Base-by-base conservation (phyloP, 225 moss, liverwort and hornwort genomes). In the Asterella californica region DNA sequence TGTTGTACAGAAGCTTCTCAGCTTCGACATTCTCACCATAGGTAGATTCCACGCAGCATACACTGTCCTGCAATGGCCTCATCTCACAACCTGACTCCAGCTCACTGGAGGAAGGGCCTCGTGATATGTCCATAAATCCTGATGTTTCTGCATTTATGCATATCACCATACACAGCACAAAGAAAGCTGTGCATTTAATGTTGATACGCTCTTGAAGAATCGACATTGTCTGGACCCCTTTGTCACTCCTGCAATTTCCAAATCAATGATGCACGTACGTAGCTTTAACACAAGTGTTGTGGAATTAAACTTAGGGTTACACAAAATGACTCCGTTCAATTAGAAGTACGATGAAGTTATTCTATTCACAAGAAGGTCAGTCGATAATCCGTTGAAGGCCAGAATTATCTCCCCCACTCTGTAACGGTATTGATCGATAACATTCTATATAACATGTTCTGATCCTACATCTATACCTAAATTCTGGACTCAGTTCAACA, bases 41-140 rank as follows among this genome's bases (percentile, higher is more conserved):
- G 45, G 86, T 87, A 30, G 86, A 81, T 30, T 77, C 83, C 27
- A 83, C 52, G 54, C 86, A 86, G 75, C 86, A 86, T 0, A 87
- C 0, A 62, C 66, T 77, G 36, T 87, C 86, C 49, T 81, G 53
- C 33, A 83, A 61, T 34, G 32, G 36, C n/a, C 70, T 79, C 36
- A 84, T 76, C 65, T 81, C 81, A 49, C 86, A 87, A 25, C 79
- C 74, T 15, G 86, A 72, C 59, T 83, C 81, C 4, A 84, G 79
- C 60, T 76, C 76, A 32, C 61, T 63, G 32, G 36, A 29, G 27
- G 53, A 32, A 6, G 30, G 62, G 22, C 59, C 61, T 15, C 34
- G 59, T n/a, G 59, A 2, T n/a, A 3, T 17, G 22, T 59, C 59
- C 22, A 36, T 6, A 38, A 60, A 42, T n/a, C 36, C 60, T 76